Percentiles rank a stretch among this genome's conserved stretches.
These are phyloP conservation scores for Farysia itapuensis DNA, from an alignment of 1,284 basidiomycete species.

Conservation along the genomic window DNA sequence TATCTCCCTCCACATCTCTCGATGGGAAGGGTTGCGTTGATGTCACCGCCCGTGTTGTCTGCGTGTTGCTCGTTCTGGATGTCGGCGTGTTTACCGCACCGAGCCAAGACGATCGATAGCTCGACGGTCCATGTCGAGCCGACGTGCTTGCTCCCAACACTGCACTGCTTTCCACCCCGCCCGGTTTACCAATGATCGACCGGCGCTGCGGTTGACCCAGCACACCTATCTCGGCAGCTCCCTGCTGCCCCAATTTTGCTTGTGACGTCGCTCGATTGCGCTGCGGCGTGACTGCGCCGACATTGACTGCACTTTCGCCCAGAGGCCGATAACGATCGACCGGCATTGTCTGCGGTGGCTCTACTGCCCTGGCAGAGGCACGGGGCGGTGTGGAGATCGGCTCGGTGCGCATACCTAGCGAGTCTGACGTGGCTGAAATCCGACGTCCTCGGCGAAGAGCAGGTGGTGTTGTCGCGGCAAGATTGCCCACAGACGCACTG, in stretches of 20 bases:
- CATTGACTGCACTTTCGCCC: neutral
- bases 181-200: no score
- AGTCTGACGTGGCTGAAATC: slow-evolving; percentile 31
- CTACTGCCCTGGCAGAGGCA: no score
- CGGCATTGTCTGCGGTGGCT: no score
- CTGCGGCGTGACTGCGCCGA: neutral
- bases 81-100: slow-evolving; percentile 2
- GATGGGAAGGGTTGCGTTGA: neutral
- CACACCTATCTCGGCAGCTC: slow-evolving; percentile 26
- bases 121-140: slow-evolving; percentile 25
- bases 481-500: slow-evolving; percentile 24
- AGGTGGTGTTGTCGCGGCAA: slow-evolving; percentile 29
- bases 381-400: slow-evolving; percentile 21
- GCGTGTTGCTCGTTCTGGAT: neutral
- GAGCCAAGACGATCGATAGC: slow-evolving; percentile 27
- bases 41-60: neutral
- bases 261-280: slow-evolving; percentile 24
- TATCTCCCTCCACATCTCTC: slow-evolving; percentile 1
- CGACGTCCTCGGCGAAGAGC: slow-evolving; percentile 14
- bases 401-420: slow-evolving; percentile 14
- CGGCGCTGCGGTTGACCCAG: no score
- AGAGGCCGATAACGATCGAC: no score
- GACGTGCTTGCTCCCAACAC: no score
- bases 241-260: slow-evolving; percentile 15
- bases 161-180: neutral